Evolutionary conservation across 2,329 filamentous ascomycete genomes (phyloP), one percentile per base, ranked within the genome.

Genomic region (Penicillium olsonii): DNA sequence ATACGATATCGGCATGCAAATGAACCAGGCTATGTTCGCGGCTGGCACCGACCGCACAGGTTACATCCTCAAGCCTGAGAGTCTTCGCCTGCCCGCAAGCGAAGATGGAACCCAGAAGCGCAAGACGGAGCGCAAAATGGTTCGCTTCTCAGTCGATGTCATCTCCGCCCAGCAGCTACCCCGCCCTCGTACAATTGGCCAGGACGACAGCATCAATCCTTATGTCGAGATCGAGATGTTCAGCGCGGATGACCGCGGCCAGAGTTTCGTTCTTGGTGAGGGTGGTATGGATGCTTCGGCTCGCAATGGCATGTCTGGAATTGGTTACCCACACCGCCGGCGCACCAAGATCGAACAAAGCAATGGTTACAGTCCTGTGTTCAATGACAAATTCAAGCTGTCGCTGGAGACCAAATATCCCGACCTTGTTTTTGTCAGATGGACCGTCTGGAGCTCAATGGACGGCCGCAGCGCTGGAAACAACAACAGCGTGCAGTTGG

Each of bases 11-110:
- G 90, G 92, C 38, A 94, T 96, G 83, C 92, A 97, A 67, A 81
- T 97, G 69, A 97, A 97, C 68, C 88, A 94, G 60, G 94, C 94
- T 64, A 97, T 99, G 94, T 99, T 96, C 67, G 88, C 91, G 39
- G 89, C 90, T 50, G 90, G 90, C 37, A 86, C 82, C 11, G 94
- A 96, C 72, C 84, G 85, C 48, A 89, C 88, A 2, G 94, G 94
- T 37, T 99, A 97, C 64, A 91, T 97, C 12, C 81, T 96, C 45
- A 99, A 99, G 75, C 92, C 94, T 17, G 82, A 85, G 29, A 89
- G 92, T 66, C 84, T 96, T 54, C 87, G 92, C 19, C 50, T 62
- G 6, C 60, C 66, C 7, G 46, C 54, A 5, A 52, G 56, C 2
- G 53, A 54, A 27, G 53, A 61, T 37, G 60, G 63, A 40, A 62